These are phyloP conservation scores for Epichloe hybrida DNA, from an alignment of 2,329 filamentous ascomycete species.

Conservation along the genomic window DNA sequence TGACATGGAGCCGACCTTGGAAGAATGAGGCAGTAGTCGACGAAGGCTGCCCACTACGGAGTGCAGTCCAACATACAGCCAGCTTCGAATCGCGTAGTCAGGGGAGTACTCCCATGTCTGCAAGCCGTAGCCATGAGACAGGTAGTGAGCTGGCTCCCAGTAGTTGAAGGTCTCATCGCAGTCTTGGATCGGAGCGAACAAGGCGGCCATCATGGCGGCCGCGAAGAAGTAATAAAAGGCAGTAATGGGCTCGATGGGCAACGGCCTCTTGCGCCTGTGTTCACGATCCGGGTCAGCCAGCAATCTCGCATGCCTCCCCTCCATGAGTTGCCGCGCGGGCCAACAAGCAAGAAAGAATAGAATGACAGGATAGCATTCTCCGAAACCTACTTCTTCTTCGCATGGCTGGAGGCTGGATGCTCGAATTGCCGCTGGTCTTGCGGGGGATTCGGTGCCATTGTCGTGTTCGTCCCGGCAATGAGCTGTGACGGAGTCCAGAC, in stretches of 20 bases:
- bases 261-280: constrained; percentile 37
- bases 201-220: constrained; percentile 61
- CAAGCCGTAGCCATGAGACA: constrained; percentile 80
- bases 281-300: neutral
- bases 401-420: constrained; percentile 36
- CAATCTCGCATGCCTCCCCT: neutral
- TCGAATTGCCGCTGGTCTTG: constrained; percentile 25
- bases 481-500: too few relatives aligned
- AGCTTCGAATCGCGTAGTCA: constrained; percentile 86
- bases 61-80: constrained; percentile 78
- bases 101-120: constrained; percentile 99
- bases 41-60: constrained; percentile 56
- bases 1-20: constrained; percentile 31
- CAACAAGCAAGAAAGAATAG: neutral
- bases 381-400: constrained; percentile 34
- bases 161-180: constrained; percentile 99
- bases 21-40: constrained; percentile 46
- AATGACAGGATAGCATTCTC: neutral
- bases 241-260: constrained; percentile 55
- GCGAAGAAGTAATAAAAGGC: constrained; percentile 71
- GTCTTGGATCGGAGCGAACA: constrained; percentile 85
- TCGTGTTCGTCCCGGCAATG: constrained; percentile 8
- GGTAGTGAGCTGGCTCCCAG: constrained; percentile 93
- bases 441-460: constrained; percentile 26
- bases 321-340: neutral